phyloP scores from a whole-genome alignment of 495 filamentous ascomycete genomes.

The Aspergillus cristatus region DNA sequence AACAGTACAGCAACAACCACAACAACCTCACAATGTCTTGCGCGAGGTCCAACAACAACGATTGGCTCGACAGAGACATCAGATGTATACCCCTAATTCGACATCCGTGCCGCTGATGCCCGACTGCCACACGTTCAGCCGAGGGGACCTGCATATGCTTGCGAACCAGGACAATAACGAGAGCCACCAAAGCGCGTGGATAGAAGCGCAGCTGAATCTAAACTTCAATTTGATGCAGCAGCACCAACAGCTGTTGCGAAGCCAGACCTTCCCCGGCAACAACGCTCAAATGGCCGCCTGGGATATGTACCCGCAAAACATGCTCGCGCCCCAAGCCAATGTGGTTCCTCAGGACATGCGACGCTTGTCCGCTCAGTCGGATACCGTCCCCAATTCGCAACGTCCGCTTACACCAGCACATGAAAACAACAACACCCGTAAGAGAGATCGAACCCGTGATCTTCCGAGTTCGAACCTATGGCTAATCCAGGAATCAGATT shows the following conservation, averaged over 20 bases:
- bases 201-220: constrained; percentile 12
- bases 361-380: constrained; percentile 32
- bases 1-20: constrained; percentile 18
- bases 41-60: constrained; percentile 68
- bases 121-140: constrained; percentile 23
- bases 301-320: constrained; percentile 18
- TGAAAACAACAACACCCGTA: constrained; percentile 46
- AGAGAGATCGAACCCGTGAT: constrained; percentile 10
- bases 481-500: constrained; percentile 23
- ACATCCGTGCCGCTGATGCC: constrained; percentile 14
- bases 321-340: constrained; percentile 14
- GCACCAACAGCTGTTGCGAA: constrained; percentile 16
- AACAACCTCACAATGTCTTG: constrained; percentile 46
- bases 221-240: constrained; percentile 20
- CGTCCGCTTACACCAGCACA: constrained; percentile 47
- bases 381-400: constrained; percentile 23
- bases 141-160: constrained; percentile 29
- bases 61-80: constrained; percentile 53
- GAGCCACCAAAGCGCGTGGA: constrained; percentile 6
- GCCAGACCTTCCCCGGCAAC: constrained; percentile 1
- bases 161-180: constrained; percentile 10
- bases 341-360: constrained; percentile 19
- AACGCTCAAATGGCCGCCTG: constrained; percentile 13
- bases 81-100: constrained; percentile 13
- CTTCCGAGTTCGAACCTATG: neutral